A percentile compares a stretch with the other conserved stretches of the same genome.
Evolutionary conservation across 2,329 filamentous ascomycete species (phyloP).

Genomic region (Fusarium mundagurra): DNA sequence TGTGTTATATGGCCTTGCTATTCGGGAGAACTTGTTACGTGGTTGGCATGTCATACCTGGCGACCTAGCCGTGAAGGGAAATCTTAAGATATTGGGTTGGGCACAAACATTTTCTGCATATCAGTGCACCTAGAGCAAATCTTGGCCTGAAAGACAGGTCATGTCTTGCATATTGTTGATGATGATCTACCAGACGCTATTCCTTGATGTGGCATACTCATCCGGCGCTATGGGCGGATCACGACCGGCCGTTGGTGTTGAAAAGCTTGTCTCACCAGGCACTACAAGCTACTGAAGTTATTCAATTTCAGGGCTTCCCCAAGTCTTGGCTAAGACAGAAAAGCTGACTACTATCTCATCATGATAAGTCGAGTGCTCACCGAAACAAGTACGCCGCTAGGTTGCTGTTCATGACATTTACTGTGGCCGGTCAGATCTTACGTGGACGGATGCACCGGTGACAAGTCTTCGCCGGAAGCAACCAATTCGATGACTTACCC

Average conservation of each 20-base stretch:
- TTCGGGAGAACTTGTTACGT: not conserved
- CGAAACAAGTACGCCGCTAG: not conserved
- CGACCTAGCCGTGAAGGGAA: not conserved
- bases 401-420: not conserved
- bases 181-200: constrained; percentile 5
- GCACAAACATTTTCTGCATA: not conserved
- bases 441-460: not conserved
- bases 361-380: not conserved
- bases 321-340: not conserved
- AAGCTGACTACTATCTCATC: not conserved
- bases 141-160: not conserved
- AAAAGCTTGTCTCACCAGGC: not conserved
- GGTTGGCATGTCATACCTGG: not conserved
- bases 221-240: constrained; percentile 7
- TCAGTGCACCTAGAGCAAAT: not conserved
- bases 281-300: not conserved
- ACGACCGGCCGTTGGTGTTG: constrained; percentile 2
- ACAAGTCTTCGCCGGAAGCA: not conserved
- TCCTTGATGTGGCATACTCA: constrained; percentile 3
- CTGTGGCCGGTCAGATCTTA: not conserved
- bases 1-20: too few relatives aligned
- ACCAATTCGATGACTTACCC: not conserved
- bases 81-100: not conserved
- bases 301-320: not conserved
- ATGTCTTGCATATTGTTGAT: not conserved